Percentiles rank a stretch among this genome's conserved stretches.
Conservation (phyloP, 2,329 filamentous ascomycete genomes). For the Teratosphaeriaceae sp. region DNA sequence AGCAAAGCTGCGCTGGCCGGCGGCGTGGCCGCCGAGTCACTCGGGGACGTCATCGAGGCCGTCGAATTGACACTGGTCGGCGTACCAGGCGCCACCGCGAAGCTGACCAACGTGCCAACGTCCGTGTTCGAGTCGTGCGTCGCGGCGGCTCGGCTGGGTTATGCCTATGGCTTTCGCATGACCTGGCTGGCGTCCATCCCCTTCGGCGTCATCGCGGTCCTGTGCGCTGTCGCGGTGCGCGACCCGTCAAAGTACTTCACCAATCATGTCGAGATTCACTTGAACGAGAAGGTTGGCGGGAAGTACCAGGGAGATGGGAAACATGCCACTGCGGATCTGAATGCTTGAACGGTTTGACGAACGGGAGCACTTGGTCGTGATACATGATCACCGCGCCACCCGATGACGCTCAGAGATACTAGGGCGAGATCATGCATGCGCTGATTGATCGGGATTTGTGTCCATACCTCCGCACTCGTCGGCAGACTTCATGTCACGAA, state of each 20-base stretch:
- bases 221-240: constrained; percentile 2
- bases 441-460: too few relatives aligned
- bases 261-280: constrained; percentile 6
- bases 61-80: constrained; percentile 6
- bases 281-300: constrained; percentile 8
- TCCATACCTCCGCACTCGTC: too few relatives aligned
- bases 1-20: constrained; percentile 1
- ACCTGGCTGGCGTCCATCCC: constrained; percentile 8
- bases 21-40: not conserved
- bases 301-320: constrained; percentile 2
- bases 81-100: constrained; percentile 3
- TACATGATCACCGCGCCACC: too few relatives aligned
- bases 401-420: too few relatives aligned
- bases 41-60: constrained; percentile 7
- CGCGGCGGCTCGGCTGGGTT: constrained; percentile 4
- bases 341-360: too few relatives aligned
- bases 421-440: too few relatives aligned
- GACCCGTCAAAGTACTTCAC: constrained; percentile 7
- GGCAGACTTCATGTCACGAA: too few relatives aligned
- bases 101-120: constrained; percentile 1
- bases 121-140: constrained; percentile 3
- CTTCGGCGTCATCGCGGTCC: constrained; percentile 5
- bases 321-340: not conserved
- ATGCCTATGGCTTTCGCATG: constrained; percentile 9
- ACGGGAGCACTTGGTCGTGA: too few relatives aligned